These are phyloP conservation scores for Dothideomycetes sp. DNA, from an alignment of 2,329 filamentous ascomycete species.

Conservation along the genomic window DNA sequence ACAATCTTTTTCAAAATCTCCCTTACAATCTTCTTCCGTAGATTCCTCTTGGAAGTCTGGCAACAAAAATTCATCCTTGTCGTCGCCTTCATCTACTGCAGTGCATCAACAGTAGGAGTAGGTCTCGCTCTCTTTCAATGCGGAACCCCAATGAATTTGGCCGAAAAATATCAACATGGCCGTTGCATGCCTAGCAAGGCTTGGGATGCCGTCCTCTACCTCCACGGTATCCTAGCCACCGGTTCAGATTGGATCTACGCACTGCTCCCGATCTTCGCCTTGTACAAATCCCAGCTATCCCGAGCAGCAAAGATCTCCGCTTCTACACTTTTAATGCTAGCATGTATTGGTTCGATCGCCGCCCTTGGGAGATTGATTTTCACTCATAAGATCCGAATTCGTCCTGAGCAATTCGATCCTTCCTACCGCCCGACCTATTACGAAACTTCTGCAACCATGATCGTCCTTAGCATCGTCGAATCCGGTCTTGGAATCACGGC, in stretches of 20 bases:
- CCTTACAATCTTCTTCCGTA: constrained; percentile 2
- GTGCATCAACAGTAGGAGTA: neutral
- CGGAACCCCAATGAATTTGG: neutral
- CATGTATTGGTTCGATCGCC: neutral
- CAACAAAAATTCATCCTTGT: neutral
- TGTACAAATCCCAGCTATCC: constrained; percentile 3
- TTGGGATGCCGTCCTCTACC: neutral
- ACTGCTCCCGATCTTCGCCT: neutral
- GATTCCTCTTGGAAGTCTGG: neutral
- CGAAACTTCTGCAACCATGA: neutral
- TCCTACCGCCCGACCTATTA: neutral
- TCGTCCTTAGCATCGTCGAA: neutral
- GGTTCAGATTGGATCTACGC: constrained; percentile 2
- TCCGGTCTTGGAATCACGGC: neutral
- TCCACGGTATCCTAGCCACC: constrained; percentile 1
- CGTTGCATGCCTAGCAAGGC: neutral
- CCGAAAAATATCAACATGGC: neutral
- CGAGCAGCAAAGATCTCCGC: constrained; percentile 2
- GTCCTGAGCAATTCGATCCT: neutral
- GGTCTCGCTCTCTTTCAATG: neutral
- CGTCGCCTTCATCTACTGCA: constrained; percentile 1
- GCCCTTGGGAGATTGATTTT: neutral
- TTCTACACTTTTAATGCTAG: constrained; percentile 1
- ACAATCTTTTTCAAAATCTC: constrained; percentile 5
- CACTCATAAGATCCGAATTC: neutral